Conservation (phyloP, 164 flowering plant genomes). For the Euptelea pleiosperma region DNA sequence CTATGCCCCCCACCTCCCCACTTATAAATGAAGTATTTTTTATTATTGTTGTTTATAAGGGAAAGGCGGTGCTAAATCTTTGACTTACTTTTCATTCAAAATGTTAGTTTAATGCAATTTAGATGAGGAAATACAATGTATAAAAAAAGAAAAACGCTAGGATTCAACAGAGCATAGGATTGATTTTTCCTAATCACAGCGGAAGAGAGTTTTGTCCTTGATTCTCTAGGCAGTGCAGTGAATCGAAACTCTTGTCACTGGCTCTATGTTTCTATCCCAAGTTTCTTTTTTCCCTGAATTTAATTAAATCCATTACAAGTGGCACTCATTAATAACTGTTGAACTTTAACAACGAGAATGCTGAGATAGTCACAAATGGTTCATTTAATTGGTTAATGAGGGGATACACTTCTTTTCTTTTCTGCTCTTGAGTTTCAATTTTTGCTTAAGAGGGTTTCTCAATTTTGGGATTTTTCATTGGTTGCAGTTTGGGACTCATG, state of each 20-base stretch:
- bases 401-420: background rate
- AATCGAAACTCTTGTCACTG: background rate
- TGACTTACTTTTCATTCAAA: too few relatives aligned
- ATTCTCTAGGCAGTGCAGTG: background rate
- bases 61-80: too few relatives aligned
- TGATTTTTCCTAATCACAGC: background rate
- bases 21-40: too few relatives aligned
- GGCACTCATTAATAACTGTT: background rate
- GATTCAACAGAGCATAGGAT: too few relatives aligned
- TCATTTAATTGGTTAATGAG: background rate
- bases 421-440: background rate
- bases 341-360: background rate
- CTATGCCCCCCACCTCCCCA: too few relatives aligned
- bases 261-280: background rate
- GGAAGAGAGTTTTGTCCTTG: too few relatives aligned
- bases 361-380: background rate
- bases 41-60: too few relatives aligned
- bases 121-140: too few relatives aligned
- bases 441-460: constrained; percentile 5
- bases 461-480: background rate
- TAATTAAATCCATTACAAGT: background rate
- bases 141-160: too few relatives aligned
- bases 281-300: background rate
- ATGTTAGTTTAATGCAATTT: too few relatives aligned
- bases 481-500: constrained; percentile 91